Conservation (phyloP, 805 yeast genomes). For the Wickerhamomyces mucosus region DNA sequence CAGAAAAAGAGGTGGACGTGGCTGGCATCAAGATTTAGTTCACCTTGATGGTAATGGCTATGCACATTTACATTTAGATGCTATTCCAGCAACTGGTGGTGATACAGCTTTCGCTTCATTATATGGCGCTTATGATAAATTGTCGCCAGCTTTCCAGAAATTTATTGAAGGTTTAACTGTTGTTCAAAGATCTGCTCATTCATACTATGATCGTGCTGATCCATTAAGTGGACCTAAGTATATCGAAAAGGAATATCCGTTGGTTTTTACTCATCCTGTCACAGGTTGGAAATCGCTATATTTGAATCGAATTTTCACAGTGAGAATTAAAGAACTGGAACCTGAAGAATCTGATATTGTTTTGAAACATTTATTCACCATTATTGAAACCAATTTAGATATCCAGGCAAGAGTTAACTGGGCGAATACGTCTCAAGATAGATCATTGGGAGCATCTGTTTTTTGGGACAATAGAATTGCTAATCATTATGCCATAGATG, state of each 20-base stretch:
- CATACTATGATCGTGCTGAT: conserved; percentile 29
- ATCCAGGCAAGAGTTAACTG: conserved; percentile 47
- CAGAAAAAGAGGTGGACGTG: conserved; percentile 15
- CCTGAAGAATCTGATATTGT: conserved; percentile 37
- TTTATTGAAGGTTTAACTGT: conserved; percentile 47
- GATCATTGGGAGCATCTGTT: conserved; percentile 35
- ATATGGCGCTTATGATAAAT: conserved; percentile 46
- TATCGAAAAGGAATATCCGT: conserved; percentile 42
- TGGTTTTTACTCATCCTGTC: conserved; percentile 51
- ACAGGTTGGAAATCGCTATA: conserved; percentile 53
- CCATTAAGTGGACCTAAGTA: conserved; percentile 37
- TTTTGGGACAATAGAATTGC: conserved; percentile 53
- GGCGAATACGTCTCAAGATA: conserved; percentile 31
- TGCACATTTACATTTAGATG: conserved; percentile 41
- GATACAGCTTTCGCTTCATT: conserved; percentile 49
- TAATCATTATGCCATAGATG: conserved; percentile 41
- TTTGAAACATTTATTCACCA: conserved; percentile 32
- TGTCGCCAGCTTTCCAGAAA: conserved; percentile 39
- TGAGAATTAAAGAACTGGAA: conserved; percentile 39
- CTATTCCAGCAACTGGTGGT: conserved; percentile 40
- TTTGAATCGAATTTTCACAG: no score
- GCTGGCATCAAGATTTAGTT: conserved; percentile 40
- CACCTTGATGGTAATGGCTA: no score
- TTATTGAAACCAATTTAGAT: conserved; percentile 41
- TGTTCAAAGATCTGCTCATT: conserved; percentile 31